Evolutionary conservation across 768 basidiomycete species (phyloP).

Genomic region (Xerocomus brunneocitrinus): DNA sequence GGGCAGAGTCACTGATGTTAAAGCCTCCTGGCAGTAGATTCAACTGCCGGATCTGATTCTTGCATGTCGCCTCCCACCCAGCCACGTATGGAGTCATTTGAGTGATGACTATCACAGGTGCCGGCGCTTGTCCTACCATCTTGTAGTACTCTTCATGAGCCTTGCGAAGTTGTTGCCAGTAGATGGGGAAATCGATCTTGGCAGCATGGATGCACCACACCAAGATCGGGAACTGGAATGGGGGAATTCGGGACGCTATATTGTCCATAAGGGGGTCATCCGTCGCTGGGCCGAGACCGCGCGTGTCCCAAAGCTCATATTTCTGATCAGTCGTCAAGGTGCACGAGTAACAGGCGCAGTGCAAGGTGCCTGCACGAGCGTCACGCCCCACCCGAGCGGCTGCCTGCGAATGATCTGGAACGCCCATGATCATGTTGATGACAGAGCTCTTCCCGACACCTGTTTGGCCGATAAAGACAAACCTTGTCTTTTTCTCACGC

Average conservation of each 20-base stretch:
- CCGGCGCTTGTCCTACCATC: neutral
- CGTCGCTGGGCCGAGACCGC: neutral
- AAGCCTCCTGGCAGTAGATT: neutral
- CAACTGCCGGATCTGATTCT: neutral
- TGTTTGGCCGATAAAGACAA: neutral
- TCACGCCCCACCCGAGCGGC: neutral
- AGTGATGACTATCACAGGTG: neutral
- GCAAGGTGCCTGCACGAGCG: neutral
- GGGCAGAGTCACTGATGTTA: neutral
- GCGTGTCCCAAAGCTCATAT: neutral
- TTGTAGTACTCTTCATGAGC: neutral
- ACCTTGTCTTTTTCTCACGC: too few species aligned
- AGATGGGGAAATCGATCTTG: neutral
- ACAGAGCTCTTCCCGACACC: conserved; percentile 1
- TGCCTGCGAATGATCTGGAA: neutral
- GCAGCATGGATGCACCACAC: neutral
- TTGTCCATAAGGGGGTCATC: neutral
- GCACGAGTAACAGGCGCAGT: neutral
- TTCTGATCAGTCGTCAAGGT: neutral
- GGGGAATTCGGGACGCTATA: neutral
- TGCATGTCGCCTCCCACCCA: neutral
- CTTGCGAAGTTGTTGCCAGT: neutral
- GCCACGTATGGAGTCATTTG: neutral
- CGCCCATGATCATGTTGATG: neutral
- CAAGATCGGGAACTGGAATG: neutral